These are phyloP conservation scores for Pseudogymnoascus sp. DNA, from an alignment of 2,329 filamentous ascomycete genomes.

Conservation along the genomic window DNA sequence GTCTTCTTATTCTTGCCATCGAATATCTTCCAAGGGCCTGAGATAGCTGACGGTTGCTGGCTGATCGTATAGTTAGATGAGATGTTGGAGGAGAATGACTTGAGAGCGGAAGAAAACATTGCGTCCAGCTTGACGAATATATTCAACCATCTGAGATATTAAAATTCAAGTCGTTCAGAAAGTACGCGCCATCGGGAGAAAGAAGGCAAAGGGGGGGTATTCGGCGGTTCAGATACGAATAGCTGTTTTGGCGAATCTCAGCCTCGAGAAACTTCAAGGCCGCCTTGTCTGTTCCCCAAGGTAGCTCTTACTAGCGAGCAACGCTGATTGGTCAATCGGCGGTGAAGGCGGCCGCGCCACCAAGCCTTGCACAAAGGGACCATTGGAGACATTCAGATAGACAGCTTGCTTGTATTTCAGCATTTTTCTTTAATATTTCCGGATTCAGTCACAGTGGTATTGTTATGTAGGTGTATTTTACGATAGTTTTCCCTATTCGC, in stretches of 20 bases:
- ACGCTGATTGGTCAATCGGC: neutral
- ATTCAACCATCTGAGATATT: conserved; percentile 4
- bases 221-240: neutral
- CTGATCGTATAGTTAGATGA: conserved; percentile 82
- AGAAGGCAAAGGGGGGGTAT: neutral
- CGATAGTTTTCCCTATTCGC: neutral
- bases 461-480: neutral
- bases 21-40: conserved; percentile 95
- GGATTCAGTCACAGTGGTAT: neutral
- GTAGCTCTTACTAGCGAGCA: conserved; percentile 2
- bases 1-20: conserved; percentile 96
- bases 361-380: neutral
- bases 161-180: neutral
- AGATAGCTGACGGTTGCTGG: conserved; percentile 63
- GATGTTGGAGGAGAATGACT: conserved; percentile 91
- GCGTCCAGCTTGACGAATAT: conserved; percentile 23
- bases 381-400: neutral
- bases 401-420: neutral
- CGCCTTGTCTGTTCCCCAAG: conserved; percentile 4
- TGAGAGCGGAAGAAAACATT: conserved; percentile 92
- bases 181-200: neutral
- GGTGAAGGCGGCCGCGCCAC: neutral
- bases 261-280: conserved; percentile 2
- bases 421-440: neutral
- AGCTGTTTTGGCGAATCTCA: neutral